Evolutionary conservation across 257 asterid genomes (phyloP).

Genomic region (Buddleja alternifolia): DNA sequence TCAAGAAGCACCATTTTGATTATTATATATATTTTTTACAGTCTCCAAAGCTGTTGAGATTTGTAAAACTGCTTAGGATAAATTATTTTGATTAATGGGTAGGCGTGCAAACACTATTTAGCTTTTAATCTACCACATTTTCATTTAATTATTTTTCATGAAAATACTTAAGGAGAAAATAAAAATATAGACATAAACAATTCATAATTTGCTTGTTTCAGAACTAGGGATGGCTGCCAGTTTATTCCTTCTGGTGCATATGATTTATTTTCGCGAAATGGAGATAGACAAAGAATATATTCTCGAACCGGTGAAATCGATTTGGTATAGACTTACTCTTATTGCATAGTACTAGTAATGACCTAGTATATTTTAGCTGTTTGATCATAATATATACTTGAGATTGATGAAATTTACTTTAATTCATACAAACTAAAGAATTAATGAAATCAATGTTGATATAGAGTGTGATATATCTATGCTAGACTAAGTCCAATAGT

Average conservation of each 20-base stretch:
- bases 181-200: background rate
- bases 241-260: slow-evolving; percentile 37
- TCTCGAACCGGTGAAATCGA: too few relatives aligned
- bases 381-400: too few relatives aligned
- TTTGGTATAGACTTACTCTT: too few relatives aligned
- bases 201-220: slow-evolving; percentile 28
- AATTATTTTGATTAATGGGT: slow-evolving; percentile 21
- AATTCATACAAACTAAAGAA: too few relatives aligned
- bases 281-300: too few relatives aligned
- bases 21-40: slow-evolving; percentile 1
- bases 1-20: slow-evolving; percentile 35
- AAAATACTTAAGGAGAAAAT: background rate
- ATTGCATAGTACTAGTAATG: too few relatives aligned
- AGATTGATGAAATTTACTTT: too few relatives aligned
- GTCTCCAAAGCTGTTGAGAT: slow-evolving; percentile 28
- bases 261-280: slow-evolving; percentile 15
- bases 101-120: slow-evolving; percentile 41
- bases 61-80: slow-evolving; percentile 11
- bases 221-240: slow-evolving; percentile 34
- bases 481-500: too few relatives aligned
- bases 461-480: too few relatives aligned
- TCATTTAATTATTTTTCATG: background rate
- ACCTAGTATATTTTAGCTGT: too few relatives aligned
- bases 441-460: too few relatives aligned
- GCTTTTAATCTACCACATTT: background rate